phyloP scores from a whole-genome alignment of 225 moss, liverwort and hornwort species.

The Sphagnum tenellum region DNA sequence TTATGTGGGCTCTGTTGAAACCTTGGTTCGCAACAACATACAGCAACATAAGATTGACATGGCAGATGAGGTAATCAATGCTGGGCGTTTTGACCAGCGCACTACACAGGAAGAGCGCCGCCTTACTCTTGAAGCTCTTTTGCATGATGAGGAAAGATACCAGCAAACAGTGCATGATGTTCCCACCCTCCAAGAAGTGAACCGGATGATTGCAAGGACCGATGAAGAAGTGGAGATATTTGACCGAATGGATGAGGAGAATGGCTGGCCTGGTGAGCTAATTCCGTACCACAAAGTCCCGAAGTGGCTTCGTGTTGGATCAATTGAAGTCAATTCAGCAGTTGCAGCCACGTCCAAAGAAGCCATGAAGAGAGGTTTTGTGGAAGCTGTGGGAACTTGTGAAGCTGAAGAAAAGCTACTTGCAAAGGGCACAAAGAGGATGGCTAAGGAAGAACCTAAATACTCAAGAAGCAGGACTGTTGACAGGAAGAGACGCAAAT shows the following conservation, averaged over 20 bases:
- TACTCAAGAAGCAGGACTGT: constrained; percentile 5
- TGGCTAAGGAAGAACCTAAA: constrained; percentile 20
- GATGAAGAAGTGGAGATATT: constrained; percentile 93
- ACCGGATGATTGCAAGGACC: constrained; percentile 93
- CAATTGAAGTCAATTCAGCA: constrained; percentile 89
- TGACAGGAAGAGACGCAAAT: constrained; percentile 42
- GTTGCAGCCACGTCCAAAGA: constrained; percentile 92
- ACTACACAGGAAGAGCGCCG: constrained; percentile 97
- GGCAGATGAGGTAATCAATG: constrained; percentile 99
- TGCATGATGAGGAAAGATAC: constrained; percentile 97
- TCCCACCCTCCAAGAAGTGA: constrained; percentile 94
- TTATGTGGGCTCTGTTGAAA: constrained; percentile 95
- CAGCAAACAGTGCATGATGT: constrained; percentile 98
- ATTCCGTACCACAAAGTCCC: constrained; percentile 65
- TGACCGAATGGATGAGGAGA: constrained; percentile 98
- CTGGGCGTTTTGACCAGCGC: constrained; percentile 94
- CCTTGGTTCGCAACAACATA: constrained; percentile 96
- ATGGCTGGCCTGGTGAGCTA: constrained; percentile 80
- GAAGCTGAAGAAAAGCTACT: constrained; percentile 84
- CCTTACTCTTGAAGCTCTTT: constrained; percentile 87
- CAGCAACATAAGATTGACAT: constrained; percentile 99
- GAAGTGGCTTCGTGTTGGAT: constrained; percentile 93
- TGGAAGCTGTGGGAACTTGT: constrained; percentile 79
- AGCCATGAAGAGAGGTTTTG: constrained; percentile 78
- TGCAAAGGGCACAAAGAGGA: constrained; percentile 56